Base-by-base conservation (phyloP, 345 rosid species). In the Rhodamnia argentea region DNA sequence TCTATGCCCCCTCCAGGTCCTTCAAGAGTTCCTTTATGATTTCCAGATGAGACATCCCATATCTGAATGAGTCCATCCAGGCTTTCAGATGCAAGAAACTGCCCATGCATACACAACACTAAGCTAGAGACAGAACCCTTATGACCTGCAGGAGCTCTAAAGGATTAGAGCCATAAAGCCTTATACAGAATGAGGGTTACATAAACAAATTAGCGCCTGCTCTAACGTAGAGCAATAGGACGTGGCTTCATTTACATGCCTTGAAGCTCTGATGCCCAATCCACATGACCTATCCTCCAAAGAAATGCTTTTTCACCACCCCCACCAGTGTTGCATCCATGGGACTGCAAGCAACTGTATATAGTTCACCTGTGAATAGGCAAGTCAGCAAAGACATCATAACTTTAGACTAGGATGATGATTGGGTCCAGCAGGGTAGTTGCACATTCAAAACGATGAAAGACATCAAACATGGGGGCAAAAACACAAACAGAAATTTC, bases 221-320 rank as follows among this genome's bases (percentile, higher is more conserved):
- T 64, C 44, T 64, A 32, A 0, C 0, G 0, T 1, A 27, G 16
- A 32, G 16, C 7, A 64, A 64, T 8, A 64, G 78, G 44, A 32
- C 4, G 24, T 2, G 78, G 42, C 78, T 64, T 64, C 78, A 64
- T 32, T 32, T 32, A 57, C 37, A 24, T 88, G 89, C 96, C 98
- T 53, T 81, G 86, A 50, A 96, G 94, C 90, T 96, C 95, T 76
- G 92, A 89, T 70, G 93, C 94, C 95, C 96, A 96, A 89, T 95
- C 98, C 84, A 92, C 98, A 85, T 64, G 93, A 56, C 96, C 97
- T 56, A 97, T 94, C 87, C 89, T 94, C 98, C 96, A 96, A 23
- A 95, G 92, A 90, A 94, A 93, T 29, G 91, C 95, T 89, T 70
- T 92, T 75, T 96, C 96, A 87, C 96, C 99, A 84, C 94, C 92